A percentile compares a stretch with the other conserved stretches of the same genome.
phyloP scores from a whole-genome alignment of 352 stramenopile genomes.

The Globisporangium irregulare region DNA sequence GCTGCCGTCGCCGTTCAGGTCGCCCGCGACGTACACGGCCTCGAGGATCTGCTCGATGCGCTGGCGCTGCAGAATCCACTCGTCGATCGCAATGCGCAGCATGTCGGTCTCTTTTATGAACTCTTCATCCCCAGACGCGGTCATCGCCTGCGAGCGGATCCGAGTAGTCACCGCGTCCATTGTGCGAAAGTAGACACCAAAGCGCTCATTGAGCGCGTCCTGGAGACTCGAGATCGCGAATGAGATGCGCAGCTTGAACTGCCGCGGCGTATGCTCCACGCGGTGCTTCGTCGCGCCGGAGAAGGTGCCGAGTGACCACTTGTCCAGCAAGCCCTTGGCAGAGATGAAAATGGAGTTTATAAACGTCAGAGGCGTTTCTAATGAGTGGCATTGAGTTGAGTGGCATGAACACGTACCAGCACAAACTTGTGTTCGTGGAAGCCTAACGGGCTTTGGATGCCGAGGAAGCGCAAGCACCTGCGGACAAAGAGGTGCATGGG shows the following conservation, averaged over 20 bases:
- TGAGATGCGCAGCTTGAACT: slow-evolving; percentile 61
- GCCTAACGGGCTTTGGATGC: slow-evolving; percentile 56
- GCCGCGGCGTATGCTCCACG: slow-evolving; percentile 42
- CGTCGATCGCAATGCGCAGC: slow-evolving; percentile 55
- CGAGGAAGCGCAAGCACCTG: slow-evolving; percentile 65
- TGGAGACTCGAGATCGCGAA: slow-evolving; percentile 50
- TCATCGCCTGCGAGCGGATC: slow-evolving; percentile 35
- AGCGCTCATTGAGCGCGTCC: slow-evolving; percentile 54
- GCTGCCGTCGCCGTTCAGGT: slow-evolving; percentile 63
- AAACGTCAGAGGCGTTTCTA: neutral
- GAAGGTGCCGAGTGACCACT: slow-evolving; percentile 62
- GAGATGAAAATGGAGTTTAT: neutral
- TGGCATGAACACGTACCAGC: slow-evolving; percentile 27
- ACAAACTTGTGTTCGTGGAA: slow-evolving; percentile 80
- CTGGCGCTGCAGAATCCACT: slow-evolving; percentile 46
- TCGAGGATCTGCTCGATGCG: slow-evolving; percentile 69
- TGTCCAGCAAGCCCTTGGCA: slow-evolving; percentile 44
- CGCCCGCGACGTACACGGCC: slow-evolving; percentile 64
- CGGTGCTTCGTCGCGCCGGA: slow-evolving; percentile 48
- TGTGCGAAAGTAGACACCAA: slow-evolving; percentile 60
- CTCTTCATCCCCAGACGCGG: slow-evolving; percentile 35
- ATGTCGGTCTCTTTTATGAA: slow-evolving; percentile 65
- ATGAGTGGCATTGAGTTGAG: neutral
- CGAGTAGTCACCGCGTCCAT: slow-evolving; percentile 40
- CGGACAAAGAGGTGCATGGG: neutral